A percentile compares a stretch with the other conserved stretches of the same genome.
phyloP scores from a whole-genome alignment of 352 stramenopile genomes.

The Pythium rhizo-oryzae region DNA sequence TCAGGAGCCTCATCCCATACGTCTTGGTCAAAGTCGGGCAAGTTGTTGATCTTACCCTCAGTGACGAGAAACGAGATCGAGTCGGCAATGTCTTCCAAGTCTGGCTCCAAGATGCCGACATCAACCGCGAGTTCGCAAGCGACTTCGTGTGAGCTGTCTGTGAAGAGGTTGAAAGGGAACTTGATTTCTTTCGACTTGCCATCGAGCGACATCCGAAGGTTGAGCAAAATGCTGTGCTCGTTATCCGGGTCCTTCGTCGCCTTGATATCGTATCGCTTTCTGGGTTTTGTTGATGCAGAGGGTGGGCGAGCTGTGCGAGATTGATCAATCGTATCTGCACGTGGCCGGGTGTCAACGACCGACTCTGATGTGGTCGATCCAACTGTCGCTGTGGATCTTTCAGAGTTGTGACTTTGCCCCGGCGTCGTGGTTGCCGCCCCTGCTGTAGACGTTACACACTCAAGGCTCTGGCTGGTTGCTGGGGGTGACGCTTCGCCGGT shows the following conservation, averaged over 20 bases:
- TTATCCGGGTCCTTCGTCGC: constrained; percentile 80
- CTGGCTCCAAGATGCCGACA: constrained; percentile 91
- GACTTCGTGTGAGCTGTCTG: constrained; percentile 93
- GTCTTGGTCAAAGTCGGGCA: constrained; percentile 73
- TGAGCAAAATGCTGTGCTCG: constrained; percentile 86
- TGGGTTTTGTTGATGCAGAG: constrained; percentile 50
- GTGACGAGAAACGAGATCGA: constrained; percentile 91
- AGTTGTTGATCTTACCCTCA: constrained; percentile 86
- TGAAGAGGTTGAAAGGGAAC: constrained; percentile 96
- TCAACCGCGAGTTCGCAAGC: constrained; percentile 95
- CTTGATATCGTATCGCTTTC: constrained; percentile 83
- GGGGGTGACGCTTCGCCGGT: too few relatives aligned
- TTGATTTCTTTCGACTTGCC: constrained; percentile 96
- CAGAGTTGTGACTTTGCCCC: constrained; percentile 2
- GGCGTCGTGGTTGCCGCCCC: background rate
- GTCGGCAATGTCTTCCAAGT: constrained; percentile 94
- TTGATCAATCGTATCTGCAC: constrained; percentile 19
- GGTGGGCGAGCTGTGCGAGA: constrained; percentile 23
- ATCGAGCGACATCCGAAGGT: constrained; percentile 89
- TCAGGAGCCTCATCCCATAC: constrained; percentile 89
- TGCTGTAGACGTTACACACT: too few relatives aligned
- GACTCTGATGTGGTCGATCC: constrained; percentile 8
- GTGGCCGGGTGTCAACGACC: background rate
- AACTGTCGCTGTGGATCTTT: constrained; percentile 9
- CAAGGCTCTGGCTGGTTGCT: too few relatives aligned